These are phyloP conservation scores for Cladosporium sp. DNA, from an alignment of 2,329 filamentous ascomycete species.

Conservation along the genomic window DNA sequence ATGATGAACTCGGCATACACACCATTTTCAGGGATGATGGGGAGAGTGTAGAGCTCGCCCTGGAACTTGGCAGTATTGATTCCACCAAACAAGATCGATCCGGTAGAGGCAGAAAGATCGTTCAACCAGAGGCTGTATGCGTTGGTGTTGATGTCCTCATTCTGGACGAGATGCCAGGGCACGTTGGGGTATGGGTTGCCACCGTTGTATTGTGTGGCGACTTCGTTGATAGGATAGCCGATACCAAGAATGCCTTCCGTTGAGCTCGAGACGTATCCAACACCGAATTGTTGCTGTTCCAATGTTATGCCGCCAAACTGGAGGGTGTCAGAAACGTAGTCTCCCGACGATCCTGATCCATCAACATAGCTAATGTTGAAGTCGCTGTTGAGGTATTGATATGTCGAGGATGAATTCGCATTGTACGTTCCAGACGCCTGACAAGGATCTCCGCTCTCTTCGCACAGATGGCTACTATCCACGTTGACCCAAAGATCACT, in stretches of 20 bases:
- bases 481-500: slow-evolving; percentile 70
- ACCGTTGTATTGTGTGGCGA: slow-evolving; percentile 63
- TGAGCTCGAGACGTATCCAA: slow-evolving; percentile 66
- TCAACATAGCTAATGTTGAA: slow-evolving; percentile 92
- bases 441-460: slow-evolving; percentile 53
- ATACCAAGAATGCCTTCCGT: slow-evolving; percentile 78
- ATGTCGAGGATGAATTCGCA: slow-evolving; percentile 73
- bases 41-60: slow-evolving; percentile 63
- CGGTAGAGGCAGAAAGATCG: slow-evolving; percentile 62
- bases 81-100: slow-evolving; percentile 77
- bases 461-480: slow-evolving; percentile 62
- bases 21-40: slow-evolving; percentile 53
- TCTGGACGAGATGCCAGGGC: slow-evolving; percentile 63
- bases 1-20: slow-evolving; percentile 58
- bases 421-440: slow-evolving; percentile 65
- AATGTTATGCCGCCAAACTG: slow-evolving; percentile 59
- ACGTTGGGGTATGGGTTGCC: slow-evolving; percentile 59
- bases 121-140: slow-evolving; percentile 70
- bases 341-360: slow-evolving; percentile 72
- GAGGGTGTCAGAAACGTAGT: slow-evolving; percentile 78
- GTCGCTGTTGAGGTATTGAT: slow-evolving; percentile 68
- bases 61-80: slow-evolving; percentile 74
- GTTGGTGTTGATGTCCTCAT: slow-evolving; percentile 63
- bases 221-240: slow-evolving; percentile 79
- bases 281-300: slow-evolving; percentile 66